Percentiles rank a stretch among this genome's conserved stretches.
These are phyloP conservation scores for Plectosphaerella plurivora DNA, from an alignment of 2,329 filamentous ascomycete species.

Conservation along the genomic window DNA sequence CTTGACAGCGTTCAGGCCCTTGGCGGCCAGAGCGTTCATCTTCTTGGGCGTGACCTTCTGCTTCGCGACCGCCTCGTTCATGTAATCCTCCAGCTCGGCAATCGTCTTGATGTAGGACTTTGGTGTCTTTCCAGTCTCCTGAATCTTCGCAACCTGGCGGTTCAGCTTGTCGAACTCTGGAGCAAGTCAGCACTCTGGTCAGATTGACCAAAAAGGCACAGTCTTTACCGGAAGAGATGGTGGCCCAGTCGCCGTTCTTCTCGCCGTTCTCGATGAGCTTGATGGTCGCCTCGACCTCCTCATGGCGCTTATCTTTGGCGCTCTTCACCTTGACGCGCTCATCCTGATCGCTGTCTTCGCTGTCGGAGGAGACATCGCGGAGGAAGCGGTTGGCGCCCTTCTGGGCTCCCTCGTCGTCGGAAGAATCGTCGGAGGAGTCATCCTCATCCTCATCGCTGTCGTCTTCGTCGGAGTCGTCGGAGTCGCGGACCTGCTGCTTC, in stretches of 20 bases:
- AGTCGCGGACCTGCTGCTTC: conserved; percentile 41
- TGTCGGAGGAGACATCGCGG: conserved; percentile 62
- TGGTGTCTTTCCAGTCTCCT: conserved; percentile 71
- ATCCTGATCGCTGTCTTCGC: conserved; percentile 84
- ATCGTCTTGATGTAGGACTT: conserved; percentile 92
- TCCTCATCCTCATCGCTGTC: conserved; percentile 50
- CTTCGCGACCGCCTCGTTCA: conserved; percentile 92
- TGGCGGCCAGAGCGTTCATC: conserved; percentile 95
- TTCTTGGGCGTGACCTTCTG: conserved; percentile 96
- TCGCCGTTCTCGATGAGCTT: conserved; percentile 91
- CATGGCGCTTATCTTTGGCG: conserved; percentile 94
- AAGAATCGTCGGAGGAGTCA: conserved; percentile 48
- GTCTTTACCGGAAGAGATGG: conserved; percentile 76
- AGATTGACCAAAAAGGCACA: neutral
- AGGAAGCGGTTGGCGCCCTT: conserved; percentile 81
- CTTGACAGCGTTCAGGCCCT: conserved; percentile 93
- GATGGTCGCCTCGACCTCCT: conserved; percentile 88
- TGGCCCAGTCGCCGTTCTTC: conserved; percentile 97
- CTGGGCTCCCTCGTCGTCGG: conserved; percentile 61
- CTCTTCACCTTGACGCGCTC: conserved; percentile 86
- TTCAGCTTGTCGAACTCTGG: conserved; percentile 93
- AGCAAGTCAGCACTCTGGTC: conserved; percentile 5
- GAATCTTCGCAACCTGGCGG: conserved; percentile 76
- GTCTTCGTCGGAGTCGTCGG: conserved; percentile 46
- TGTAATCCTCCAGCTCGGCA: conserved; percentile 87